Conservation (phyloP, 371 early-diverging fungal genomes). For the Dinochytrium kinnereticum region DNA sequence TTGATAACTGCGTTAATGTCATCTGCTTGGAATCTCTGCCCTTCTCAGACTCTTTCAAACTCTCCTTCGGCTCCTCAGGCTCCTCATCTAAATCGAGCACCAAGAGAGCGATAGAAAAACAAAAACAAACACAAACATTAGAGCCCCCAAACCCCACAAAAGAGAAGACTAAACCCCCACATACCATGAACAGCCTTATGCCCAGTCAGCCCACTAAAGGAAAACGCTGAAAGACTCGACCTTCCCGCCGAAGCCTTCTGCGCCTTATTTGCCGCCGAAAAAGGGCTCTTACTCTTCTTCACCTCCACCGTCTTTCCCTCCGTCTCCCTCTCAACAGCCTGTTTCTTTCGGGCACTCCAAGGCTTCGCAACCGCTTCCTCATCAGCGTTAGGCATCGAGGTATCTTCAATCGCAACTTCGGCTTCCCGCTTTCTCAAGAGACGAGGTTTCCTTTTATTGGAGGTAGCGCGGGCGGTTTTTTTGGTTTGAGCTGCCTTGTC, state of each 20-base stretch:
- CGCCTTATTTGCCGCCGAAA: background rate
- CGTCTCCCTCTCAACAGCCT: background rate
- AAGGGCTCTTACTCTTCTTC: constrained; percentile 4
- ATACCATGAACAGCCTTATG: background rate
- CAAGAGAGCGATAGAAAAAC: background rate
- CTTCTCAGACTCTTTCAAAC: background rate
- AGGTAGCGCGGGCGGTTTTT: too few relatives aligned
- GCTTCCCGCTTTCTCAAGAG: background rate
- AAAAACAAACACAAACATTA: background rate
- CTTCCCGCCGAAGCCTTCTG: background rate
- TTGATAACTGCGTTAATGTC: background rate
- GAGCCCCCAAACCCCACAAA: background rate
- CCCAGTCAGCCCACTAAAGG: background rate
- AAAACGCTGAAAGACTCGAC: background rate
- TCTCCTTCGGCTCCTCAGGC: background rate
- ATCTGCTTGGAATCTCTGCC: background rate
- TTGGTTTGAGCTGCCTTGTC: background rate
- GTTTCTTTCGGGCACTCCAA: background rate
- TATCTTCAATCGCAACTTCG: background rate
- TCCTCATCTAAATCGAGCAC: background rate
- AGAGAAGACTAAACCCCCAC: too few relatives aligned
- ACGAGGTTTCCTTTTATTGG: background rate
- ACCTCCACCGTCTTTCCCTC: background rate
- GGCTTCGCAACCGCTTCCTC: background rate
- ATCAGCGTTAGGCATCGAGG: too few relatives aligned